Evolutionary conservation across 208 protist species (phyloP), one percentile per base, ranked within the genome.

Genomic region (Trypanosoma melophagium): DNA sequence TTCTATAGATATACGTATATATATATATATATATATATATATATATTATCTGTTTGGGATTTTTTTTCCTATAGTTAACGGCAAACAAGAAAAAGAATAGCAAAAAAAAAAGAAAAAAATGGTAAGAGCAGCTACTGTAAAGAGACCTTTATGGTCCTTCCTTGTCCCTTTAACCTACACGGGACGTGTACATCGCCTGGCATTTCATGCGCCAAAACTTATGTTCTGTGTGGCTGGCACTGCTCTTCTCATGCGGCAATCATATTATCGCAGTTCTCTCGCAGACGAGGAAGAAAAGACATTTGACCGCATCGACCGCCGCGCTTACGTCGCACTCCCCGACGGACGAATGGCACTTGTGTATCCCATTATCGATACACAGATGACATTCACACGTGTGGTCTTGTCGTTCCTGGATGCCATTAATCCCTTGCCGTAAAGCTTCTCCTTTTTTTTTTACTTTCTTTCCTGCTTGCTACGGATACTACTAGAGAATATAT

Each of bases 261-360:
- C 87, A 7, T 64, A 92, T 80, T 97, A 96, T 68, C 81, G 92
- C 63, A 62, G 71, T 14, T 87, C 83, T 47, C 81, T 97, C 13
- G 71, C 81, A 13, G 89, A 95, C 59, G 92, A 97, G 69, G 88
- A 86, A 17, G 67, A 60, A 21, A 76, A 78, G 21, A 97, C 92
- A 21, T 92, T 69, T 64, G 92, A 97, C 74, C 62, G 92, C 49
- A 95, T 97, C 51, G 82, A 96, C 61, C 87, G 92, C 54, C 88
- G 90, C 19, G 90, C 90, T 7, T 97, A 96, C 60, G 86, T 97
- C 12, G 88, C 87, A 14, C 86, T 97, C 7, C 92, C 92, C 1
- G 90, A 97, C 64, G 92, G 92, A 4, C 86, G 90, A 25, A 95
- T 96, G 90, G 92, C 92, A 4, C 66, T 95, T 14, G 85, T 97